phyloP scores from a whole-genome alignment of 257 asterid genomes.

The Solanum verrucosum region DNA sequence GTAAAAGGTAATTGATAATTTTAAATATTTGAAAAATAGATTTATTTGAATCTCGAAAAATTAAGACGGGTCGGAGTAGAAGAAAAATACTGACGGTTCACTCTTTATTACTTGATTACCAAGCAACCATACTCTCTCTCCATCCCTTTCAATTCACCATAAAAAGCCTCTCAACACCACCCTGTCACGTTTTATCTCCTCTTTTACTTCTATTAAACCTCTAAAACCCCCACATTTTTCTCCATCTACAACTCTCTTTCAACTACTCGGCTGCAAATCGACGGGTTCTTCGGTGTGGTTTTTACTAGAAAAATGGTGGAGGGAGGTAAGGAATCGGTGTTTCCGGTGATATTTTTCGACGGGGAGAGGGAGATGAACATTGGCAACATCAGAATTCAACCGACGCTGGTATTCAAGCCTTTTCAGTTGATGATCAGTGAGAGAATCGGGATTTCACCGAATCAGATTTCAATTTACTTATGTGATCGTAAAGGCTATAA shows the following conservation, averaged over 20 bases:
- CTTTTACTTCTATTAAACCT: neutral
- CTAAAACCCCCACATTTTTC: neutral
- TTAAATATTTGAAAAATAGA: too few relatives aligned
- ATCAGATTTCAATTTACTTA: conserved; percentile 68
- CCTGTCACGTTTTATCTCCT: neutral
- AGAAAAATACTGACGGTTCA: neutral
- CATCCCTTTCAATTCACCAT: neutral
- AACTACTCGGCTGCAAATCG: conserved; percentile 17
- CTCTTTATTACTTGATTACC: neutral
- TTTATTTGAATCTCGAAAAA: too few relatives aligned
- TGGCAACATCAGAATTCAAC: conserved; percentile 43
- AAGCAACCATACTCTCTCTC: neutral
- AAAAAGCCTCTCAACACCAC: neutral
- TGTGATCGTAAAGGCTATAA: conserved; percentile 24
- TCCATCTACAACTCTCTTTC: neutral
- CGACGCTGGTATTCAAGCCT: conserved; percentile 61
- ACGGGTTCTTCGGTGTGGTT: conserved; percentile 3
- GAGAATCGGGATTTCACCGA: conserved; percentile 83
- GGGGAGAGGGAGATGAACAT: conserved; percentile 69
- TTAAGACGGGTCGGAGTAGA: too few relatives aligned
- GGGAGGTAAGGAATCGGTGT: conserved; percentile 32
- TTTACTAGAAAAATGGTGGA: conserved; percentile 43
- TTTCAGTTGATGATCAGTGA: conserved; percentile 65
- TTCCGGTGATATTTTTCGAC: conserved; percentile 68
- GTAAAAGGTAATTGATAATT: too few relatives aligned